These are phyloP conservation scores for Ceratobasidium sp. DNA, from an alignment of 1,284 basidiomycete species.

Conservation along the genomic window DNA sequence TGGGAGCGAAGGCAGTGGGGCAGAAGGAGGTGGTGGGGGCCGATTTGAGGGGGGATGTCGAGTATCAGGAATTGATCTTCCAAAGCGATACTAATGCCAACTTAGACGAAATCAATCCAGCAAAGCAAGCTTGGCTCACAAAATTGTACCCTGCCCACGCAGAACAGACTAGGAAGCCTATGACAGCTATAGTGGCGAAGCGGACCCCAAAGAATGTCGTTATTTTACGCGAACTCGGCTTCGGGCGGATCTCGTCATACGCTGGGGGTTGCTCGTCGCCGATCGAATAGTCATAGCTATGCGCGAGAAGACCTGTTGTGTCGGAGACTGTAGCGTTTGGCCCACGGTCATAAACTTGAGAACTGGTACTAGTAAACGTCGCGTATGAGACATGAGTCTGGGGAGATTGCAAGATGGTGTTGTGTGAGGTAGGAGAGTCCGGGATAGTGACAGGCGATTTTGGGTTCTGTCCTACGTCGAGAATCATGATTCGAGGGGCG, in stretches of 20 bases:
- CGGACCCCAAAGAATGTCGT: conserved; percentile 9
- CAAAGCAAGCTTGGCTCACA: not conserved
- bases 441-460: conserved; percentile 15
- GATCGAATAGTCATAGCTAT: not conserved
- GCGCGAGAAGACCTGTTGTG: not conserved
- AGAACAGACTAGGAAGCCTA: not conserved
- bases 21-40: not conserved
- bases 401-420: conserved; percentile 3
- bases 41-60: not conserved
- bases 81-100: not conserved
- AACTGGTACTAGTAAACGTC: conserved; percentile 15
- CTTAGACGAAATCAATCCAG: not conserved
- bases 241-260: not conserved
- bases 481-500: not conserved
- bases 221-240: not conserved
- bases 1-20: not conserved
- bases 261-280: conserved; percentile 19
- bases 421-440: not conserved
- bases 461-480: conserved; percentile 5
- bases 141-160: not conserved
- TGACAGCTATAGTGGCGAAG: not conserved
- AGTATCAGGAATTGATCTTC: not conserved
- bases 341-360: too few relatives aligned
- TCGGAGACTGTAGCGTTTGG: conserved; percentile 5
- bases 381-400: conserved; percentile 18